These are phyloP conservation scores for Wolfiporia cocos DNA, from an alignment of 1,284 basidiomycete genomes.

Conservation along the genomic window DNA sequence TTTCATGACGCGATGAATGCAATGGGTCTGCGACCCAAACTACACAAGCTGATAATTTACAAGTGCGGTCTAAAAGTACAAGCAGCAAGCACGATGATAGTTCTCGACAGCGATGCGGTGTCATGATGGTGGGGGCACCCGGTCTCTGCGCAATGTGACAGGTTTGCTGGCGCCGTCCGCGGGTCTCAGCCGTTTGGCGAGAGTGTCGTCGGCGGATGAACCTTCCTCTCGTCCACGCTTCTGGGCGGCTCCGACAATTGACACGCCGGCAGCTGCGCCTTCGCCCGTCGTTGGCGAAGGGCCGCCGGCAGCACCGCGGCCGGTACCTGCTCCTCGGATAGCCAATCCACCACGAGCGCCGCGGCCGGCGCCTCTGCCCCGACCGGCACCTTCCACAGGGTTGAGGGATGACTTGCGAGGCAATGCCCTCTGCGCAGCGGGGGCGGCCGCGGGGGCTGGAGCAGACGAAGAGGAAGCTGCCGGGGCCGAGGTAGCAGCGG, in stretches of 20 bases:
- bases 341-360: slow-evolving; percentile 25
- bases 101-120: too few species aligned
- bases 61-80: too few species aligned
- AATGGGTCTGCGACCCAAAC: too few species aligned
- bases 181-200: slow-evolving; percentile 68
- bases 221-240: slow-evolving; percentile 66
- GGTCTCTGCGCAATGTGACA: slow-evolving; percentile 25
- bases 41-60: too few species aligned
- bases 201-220: slow-evolving; percentile 43
- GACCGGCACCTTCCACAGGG: slow-evolving; percentile 12
- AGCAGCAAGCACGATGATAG: too few species aligned
- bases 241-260: slow-evolving; percentile 60
- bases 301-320: slow-evolving; percentile 31
- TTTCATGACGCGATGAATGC: too few species aligned
- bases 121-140: slow-evolving; percentile 22
- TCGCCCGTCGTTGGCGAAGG: slow-evolving; percentile 11
- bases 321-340: slow-evolving; percentile 36
- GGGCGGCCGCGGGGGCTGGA: slow-evolving; percentile 7
- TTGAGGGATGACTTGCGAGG: slow-evolving; percentile 21
- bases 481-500: slow-evolving; percentile 12
- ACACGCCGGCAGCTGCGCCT: slow-evolving; percentile 34
- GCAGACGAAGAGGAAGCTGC: too few species aligned
- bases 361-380: slow-evolving; percentile 25
- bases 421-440: slow-evolving; percentile 16
- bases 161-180: slow-evolving; percentile 28